phyloP scores from a whole-genome alignment of 768 basidiomycete genomes.

The Multifurca ochricompacta region DNA sequence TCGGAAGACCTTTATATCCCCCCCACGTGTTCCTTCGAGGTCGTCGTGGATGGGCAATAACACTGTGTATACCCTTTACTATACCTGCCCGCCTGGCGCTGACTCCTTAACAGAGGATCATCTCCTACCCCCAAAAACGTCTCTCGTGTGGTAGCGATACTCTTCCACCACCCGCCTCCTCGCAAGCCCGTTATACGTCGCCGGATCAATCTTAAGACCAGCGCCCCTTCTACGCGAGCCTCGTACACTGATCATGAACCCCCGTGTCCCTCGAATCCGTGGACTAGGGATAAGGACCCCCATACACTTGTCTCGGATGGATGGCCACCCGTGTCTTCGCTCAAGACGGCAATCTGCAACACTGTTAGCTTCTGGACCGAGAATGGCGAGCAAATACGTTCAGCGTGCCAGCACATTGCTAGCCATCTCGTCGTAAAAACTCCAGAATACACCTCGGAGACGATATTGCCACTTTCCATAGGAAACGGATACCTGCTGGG shows the following conservation, averaged over 20 bases:
- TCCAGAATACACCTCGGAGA: not conserved
- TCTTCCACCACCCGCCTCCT: not conserved
- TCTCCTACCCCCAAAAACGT: constrained; percentile 1
- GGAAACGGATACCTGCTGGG: not conserved
- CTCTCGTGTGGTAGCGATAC: constrained; percentile 3
- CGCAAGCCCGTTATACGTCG: constrained; percentile 1
- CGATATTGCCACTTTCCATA: not conserved
- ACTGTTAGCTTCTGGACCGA: not conserved
- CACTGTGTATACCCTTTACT: not conserved
- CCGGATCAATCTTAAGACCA: not conserved
- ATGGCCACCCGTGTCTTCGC: not conserved
- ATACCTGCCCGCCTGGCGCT: not conserved
- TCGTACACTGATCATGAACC: not conserved
- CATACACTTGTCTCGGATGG: not conserved
- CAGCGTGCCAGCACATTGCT: not conserved
- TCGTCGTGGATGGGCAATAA: not conserved
- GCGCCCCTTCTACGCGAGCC: not conserved
- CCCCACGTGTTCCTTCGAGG: not conserved
- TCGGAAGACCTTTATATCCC: constrained; percentile 12
- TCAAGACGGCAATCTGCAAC: not conserved
- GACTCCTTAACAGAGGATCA: constrained; percentile 3
- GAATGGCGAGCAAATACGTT: not conserved
- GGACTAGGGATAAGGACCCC: not conserved
- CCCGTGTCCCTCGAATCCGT: not conserved
- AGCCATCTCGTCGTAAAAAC: not conserved